A percentile compares a stretch with the other conserved stretches of the same genome.
phyloP scores from a whole-genome alignment of 73 alveolate species.

The Tetrahymena borealis region DNA sequence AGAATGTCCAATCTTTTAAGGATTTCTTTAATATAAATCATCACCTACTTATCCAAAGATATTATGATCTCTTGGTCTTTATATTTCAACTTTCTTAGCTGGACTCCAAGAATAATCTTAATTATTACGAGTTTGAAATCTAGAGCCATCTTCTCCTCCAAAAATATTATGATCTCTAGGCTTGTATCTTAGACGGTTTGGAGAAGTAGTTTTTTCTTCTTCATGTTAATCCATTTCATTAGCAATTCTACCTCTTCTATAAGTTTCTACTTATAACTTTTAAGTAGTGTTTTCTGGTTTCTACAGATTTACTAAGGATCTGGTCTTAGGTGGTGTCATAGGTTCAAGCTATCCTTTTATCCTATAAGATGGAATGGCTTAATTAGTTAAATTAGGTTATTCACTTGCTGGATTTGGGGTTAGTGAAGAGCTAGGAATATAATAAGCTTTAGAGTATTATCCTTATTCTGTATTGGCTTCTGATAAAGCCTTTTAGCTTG shows the following conservation, averaged over 20 bases:
- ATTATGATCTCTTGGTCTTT: background rate
- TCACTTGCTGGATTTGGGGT: background rate
- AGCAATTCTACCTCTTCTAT: background rate
- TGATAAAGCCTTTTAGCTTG: background rate
- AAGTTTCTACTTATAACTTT: background rate
- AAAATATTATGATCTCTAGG: background rate
- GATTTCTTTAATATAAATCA: background rate
- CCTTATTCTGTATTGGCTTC: background rate
- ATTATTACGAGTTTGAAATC: background rate
- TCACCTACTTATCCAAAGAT: background rate
- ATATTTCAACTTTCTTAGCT: background rate
- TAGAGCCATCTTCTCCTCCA: background rate
- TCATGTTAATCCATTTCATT: background rate
- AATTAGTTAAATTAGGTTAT: background rate
- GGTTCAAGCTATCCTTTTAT: background rate
- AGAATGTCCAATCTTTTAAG: background rate
- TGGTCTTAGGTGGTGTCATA: background rate
- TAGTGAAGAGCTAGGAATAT: background rate
- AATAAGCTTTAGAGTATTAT: background rate
- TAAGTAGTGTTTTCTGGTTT: background rate
- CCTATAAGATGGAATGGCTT: background rate
- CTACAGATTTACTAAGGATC: background rate
- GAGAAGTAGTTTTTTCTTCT: background rate
- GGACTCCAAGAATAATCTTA: background rate
- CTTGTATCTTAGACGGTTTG: background rate